Evolutionary conservation across 1,284 basidiomycete species (phyloP), one percentile per base, ranked within the genome.

Genomic region (Bondarzewia mesenterica): DNA sequence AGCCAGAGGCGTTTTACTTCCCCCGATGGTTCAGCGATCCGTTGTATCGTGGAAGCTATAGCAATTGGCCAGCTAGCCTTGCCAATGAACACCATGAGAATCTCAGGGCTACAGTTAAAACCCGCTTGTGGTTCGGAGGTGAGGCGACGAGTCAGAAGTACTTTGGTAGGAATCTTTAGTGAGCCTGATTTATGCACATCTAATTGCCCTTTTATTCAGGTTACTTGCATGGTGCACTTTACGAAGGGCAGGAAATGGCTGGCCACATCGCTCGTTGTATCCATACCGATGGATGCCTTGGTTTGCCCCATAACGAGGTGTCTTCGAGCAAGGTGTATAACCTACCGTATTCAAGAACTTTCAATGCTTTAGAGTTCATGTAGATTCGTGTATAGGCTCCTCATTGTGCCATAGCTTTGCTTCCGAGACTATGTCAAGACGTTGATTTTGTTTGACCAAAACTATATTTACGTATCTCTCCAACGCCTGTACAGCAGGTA

Each of bases 41-140:
- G 1, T 59, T 82, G 10, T 79, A 67, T 58, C 69, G 75, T 7
- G 80, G 80, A 2, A 74, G 77, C 8, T 82, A 78, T 54, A 77
- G 74, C 15, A 81, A 81, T 51, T 81, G 78, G 76, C 77, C 77
- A 18, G 67, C 80, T 2, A 68, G 73, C 5, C 80, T 82, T 54
- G 60, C 74, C 21, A 68, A 66, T 8, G 69, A 68, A 23, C 77
- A 82, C 49, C 73, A 79, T 18, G 64, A 69, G 10, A 81, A 83
- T 55, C 56, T 85, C 46, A 68, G 77, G 26, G 77, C 78, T 8
- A 78, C 75, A 12, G 15, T 43, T 27, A 2, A 14, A 15, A 14
- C 12, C n/a, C 20, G 42, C 12, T 15, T 43, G 15, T 43, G 42
- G 42, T 43, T 43, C 26, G 42, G 22, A 29, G 42, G 42, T 5